Evolutionary conservation across 139 green algal genomes (phyloP).

Genomic region (Medakamo hakoo): DNA sequence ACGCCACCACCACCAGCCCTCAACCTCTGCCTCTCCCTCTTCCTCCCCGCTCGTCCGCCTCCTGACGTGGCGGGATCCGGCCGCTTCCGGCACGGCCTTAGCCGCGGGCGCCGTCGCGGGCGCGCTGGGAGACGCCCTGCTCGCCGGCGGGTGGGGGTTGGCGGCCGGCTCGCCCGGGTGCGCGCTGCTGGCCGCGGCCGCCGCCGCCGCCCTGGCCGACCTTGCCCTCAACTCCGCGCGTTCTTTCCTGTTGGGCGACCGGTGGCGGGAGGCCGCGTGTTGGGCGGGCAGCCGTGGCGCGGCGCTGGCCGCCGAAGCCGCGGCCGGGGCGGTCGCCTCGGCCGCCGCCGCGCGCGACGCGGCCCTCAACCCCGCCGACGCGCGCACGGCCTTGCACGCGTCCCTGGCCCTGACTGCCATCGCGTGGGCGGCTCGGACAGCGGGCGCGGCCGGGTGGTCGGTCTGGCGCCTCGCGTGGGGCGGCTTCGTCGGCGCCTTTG

Average conservation of each 20-base stretch:
- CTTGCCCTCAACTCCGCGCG: background rate
- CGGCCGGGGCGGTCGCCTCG: background rate
- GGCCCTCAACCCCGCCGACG: background rate
- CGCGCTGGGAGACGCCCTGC: too few species aligned
- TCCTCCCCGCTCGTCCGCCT: background rate
- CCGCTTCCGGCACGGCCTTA: background rate
- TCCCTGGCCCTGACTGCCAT: background rate
- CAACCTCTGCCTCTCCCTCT: too few species aligned
- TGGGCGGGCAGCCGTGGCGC: too few species aligned
- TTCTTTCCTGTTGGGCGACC: background rate
- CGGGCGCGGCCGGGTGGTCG: background rate
- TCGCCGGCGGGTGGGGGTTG: too few species aligned
- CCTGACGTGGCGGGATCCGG: background rate
- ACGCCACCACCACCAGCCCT: too few species aligned
- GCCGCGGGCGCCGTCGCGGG: too few species aligned
- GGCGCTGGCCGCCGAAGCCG: background rate
- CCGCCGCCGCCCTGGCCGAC: background rate
- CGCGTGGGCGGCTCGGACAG: background rate
- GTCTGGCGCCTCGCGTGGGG: background rate
- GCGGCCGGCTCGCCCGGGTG: too few species aligned
- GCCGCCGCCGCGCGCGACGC: background rate
- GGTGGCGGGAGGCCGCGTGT: too few species aligned
- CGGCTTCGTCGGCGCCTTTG: background rate
- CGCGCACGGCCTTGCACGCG: background rate
- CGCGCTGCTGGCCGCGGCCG: background rate